Evolutionary conservation across 352 stramenopile species (phyloP).

Genomic region (Vaucheria bursata): DNA sequence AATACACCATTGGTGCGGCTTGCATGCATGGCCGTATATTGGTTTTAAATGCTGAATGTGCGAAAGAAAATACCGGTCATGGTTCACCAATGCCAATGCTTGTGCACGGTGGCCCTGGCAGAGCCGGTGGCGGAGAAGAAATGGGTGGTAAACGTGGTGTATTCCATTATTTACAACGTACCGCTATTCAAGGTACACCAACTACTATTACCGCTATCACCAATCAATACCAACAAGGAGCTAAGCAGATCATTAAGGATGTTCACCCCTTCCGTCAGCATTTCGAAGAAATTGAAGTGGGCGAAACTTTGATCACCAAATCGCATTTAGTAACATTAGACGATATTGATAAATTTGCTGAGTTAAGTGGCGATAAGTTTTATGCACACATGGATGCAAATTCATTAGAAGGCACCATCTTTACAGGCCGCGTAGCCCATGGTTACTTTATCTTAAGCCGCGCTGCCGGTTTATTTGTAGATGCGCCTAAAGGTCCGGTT

Average conservation of each 20-base stretch:
- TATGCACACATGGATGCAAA: slow-evolving; percentile 1
- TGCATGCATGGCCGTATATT: background rate
- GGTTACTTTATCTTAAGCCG: background rate
- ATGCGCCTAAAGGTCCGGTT: background rate
- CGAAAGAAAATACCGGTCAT: slow-evolving; percentile 1
- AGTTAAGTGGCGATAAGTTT: background rate
- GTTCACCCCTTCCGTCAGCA: background rate
- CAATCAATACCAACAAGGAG: background rate
- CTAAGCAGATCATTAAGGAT: background rate
- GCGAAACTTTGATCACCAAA: background rate
- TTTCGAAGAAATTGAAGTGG: background rate
- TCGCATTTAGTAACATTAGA: background rate
- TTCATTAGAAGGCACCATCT: background rate
- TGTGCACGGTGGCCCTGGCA: background rate
- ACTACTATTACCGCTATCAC: background rate
- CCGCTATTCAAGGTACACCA: background rate
- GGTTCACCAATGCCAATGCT: background rate
- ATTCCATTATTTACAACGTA: background rate
- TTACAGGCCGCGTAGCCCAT: background rate
- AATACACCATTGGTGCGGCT: background rate
- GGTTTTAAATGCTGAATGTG: background rate
- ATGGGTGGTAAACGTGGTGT: background rate
- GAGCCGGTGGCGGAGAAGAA: background rate
- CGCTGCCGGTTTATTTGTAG: background rate
- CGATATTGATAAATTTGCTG: background rate